Evolutionary conservation across 1,139 yeast genomes (phyloP).

Genomic region (Wickerhamiella pararugosa): DNA sequence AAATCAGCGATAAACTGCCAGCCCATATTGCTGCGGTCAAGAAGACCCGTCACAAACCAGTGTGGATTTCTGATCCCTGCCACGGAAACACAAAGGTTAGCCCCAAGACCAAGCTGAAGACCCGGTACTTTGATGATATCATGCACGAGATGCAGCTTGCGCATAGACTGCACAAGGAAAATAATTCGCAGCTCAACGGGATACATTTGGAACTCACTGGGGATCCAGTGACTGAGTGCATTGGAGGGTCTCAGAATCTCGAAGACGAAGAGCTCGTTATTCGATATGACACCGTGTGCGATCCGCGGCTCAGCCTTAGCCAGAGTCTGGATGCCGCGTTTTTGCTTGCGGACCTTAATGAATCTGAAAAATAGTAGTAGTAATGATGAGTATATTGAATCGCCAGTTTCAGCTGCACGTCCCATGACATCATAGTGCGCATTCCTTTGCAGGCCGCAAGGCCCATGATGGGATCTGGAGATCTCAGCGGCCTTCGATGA

Average conservation of each 20-base stretch:
- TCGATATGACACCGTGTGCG: slow-evolving; percentile 32
- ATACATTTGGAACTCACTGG: slow-evolving; percentile 32
- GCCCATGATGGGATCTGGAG: not conserved
- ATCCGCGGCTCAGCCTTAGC: slow-evolving; percentile 28
- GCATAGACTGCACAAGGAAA: slow-evolving; percentile 25
- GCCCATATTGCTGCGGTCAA: slow-evolving; percentile 29
- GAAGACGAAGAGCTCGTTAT: slow-evolving; percentile 28
- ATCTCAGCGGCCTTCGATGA: not conserved
- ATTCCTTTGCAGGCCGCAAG: not conserved
- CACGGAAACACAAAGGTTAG: slow-evolving; percentile 32
- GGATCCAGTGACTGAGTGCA: slow-evolving; percentile 32
- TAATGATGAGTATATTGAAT: too few species aligned
- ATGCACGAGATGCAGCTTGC: slow-evolving; percentile 27
- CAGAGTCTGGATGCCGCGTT: slow-evolving; percentile 32
- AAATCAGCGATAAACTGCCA: slow-evolving; percentile 25
- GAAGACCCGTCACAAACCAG: slow-evolving; percentile 28
- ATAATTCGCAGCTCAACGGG: slow-evolving; percentile 26
- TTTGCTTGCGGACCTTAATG: slow-evolving; percentile 26
- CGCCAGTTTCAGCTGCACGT: not conserved
- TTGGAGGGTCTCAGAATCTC: slow-evolving; percentile 30
- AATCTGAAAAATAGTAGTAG: too few species aligned
- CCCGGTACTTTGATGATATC: slow-evolving; percentile 31
- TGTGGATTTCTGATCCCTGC: slow-evolving; percentile 32
- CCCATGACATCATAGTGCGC: not conserved
- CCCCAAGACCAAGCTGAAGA: slow-evolving; percentile 28